Evolutionary conservation across 1,284 basidiomycete species (phyloP).

Genomic region (Erythrobasidium hasegawianum): DNA sequence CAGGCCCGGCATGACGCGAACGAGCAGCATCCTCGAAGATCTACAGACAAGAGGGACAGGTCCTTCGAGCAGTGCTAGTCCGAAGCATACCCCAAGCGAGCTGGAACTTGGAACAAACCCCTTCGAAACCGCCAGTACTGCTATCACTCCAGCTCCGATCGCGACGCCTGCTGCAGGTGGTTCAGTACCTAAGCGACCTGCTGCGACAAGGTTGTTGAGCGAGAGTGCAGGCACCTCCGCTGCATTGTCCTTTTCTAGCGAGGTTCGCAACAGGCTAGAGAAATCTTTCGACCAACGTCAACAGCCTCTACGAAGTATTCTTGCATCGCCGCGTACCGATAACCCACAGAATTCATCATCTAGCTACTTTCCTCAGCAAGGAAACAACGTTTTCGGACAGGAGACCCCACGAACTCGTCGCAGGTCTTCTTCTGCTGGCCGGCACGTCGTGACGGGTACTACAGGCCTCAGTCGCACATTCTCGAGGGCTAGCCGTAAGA

Average conservation of each 20-base stretch:
- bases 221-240: conserved; percentile 1
- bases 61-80: background rate
- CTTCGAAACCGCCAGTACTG: conserved; percentile 15
- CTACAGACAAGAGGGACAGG: conserved; percentile 18
- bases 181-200: conserved; percentile 7
- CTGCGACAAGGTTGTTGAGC: background rate
- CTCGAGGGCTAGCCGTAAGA: conserved; percentile 8
- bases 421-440: no score
- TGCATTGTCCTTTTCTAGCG: background rate
- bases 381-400: background rate
- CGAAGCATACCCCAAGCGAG: conserved; percentile 15
- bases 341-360: background rate
- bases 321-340: background rate
- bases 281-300: background rate
- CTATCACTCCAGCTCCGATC: background rate
- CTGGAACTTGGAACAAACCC: conserved; percentile 31
- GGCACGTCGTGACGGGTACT: conserved; percentile 1
- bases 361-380: conserved; percentile 17
- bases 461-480: conserved; percentile 17
- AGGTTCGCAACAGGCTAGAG: background rate
- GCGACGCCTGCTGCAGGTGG: conserved; percentile 12
- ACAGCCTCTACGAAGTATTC: background rate
- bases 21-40: conserved; percentile 19
- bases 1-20: conserved; percentile 5
- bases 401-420: background rate